These are phyloP conservation scores for Venustampulla echinocandica DNA, from an alignment of 495 filamentous ascomycete genomes.

Conservation along the genomic window DNA sequence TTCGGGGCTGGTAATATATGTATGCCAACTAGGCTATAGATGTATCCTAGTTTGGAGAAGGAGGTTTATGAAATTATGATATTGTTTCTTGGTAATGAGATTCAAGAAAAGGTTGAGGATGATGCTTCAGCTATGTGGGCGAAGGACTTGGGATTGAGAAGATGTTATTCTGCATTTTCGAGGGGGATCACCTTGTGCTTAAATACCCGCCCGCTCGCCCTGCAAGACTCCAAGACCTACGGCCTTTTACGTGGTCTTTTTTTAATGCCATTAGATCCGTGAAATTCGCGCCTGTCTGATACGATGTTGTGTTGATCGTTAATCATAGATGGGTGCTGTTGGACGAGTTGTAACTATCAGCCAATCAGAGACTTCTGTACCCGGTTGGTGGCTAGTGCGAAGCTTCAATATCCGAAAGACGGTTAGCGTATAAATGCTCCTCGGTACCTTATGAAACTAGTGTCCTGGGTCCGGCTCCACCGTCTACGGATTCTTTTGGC, in stretches of 20 bases:
- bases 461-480: not conserved
- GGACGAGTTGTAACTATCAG: conserved; percentile 1
- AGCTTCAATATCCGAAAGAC: conserved; percentile 1
- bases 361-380: conserved; percentile 8
- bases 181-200: conserved; percentile 5
- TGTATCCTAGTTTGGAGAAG: conserved; percentile 5
- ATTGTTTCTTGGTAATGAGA: conserved; percentile 1
- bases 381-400: conserved; percentile 2
- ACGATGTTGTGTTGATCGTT: conserved; percentile 2
- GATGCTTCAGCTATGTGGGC: conserved; percentile 7
- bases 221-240: conserved; percentile 3
- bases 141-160: conserved; percentile 4
- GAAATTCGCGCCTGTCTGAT: not conserved
- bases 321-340: conserved; percentile 1
- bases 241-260: conserved; percentile 5
- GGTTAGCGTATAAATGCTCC: conserved; percentile 5
- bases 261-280: conserved; percentile 6
- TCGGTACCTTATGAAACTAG: not conserved
- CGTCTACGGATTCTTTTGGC: conserved; percentile 1
- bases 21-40: not conserved
- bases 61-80: conserved; percentile 6
- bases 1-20: conserved; percentile 1
- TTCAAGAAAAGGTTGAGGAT: conserved; percentile 4
- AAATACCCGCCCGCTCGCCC: conserved; percentile 5
- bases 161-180: conserved; percentile 3